Evolutionary conservation across 2,329 filamentous ascomycete genomes (phyloP).

Genomic region (Zymoseptoria pseudotritici): DNA sequence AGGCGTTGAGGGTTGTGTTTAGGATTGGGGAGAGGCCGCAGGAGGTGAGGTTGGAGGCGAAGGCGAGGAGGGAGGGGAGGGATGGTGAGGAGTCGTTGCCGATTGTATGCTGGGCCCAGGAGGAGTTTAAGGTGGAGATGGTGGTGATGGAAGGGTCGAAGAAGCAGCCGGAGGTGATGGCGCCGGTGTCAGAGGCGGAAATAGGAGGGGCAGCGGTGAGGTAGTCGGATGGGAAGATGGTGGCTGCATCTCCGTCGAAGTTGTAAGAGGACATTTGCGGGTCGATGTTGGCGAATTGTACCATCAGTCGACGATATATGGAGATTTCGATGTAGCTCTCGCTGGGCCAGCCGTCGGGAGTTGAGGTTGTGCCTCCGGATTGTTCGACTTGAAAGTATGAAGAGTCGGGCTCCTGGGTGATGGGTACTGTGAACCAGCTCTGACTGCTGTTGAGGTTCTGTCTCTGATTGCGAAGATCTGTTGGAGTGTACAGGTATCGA

Average conservation of each 20-base stretch:
- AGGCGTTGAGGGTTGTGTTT: constrained; percentile 47
- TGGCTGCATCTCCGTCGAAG: constrained; percentile 41
- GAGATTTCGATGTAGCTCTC: constrained; percentile 50
- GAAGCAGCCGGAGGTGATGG: constrained; percentile 47
- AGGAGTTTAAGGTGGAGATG: constrained; percentile 43
- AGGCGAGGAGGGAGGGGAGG: constrained; percentile 18
- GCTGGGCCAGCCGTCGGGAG: constrained; percentile 57
- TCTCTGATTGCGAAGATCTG: constrained; percentile 44
- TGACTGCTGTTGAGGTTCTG: constrained; percentile 44
- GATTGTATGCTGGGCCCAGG: constrained; percentile 42
- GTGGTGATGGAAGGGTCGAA: constrained; percentile 37
- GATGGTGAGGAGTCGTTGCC: constrained; percentile 10
- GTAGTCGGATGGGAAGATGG: constrained; percentile 46
- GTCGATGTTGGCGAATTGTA: constrained; percentile 51
- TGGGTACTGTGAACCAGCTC: constrained; percentile 47
- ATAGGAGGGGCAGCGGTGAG: constrained; percentile 35
- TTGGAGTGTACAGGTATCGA: constrained; percentile 48
- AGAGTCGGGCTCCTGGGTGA: constrained; percentile 39
- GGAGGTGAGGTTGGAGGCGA: constrained; percentile 38
- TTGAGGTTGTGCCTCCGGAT: constrained; percentile 34
- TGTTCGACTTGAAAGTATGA: constrained; percentile 46
- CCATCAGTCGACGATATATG: constrained; percentile 46
- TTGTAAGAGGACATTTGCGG: constrained; percentile 52
- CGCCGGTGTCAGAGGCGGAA: constrained; percentile 32
- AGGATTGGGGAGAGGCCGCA: constrained; percentile 57